These are phyloP conservation scores for Russula abietina DNA, from an alignment of 768 basidiomycete species.

Conservation along the genomic window DNA sequence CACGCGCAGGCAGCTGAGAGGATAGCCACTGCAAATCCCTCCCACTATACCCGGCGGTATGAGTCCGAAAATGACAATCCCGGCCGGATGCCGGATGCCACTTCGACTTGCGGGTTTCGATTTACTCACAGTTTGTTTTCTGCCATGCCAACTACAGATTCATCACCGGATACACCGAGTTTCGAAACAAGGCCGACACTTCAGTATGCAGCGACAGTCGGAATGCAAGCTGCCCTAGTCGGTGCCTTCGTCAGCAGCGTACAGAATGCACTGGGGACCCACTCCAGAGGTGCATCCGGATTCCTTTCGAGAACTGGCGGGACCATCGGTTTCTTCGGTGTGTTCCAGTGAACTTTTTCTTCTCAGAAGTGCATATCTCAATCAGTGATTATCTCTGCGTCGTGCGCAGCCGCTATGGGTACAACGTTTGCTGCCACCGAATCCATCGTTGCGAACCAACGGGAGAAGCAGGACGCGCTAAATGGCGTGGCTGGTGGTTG, in stretches of 20 bases:
- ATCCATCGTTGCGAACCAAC: conserved; percentile 70
- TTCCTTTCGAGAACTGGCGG: conserved; percentile 83
- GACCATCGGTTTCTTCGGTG: conserved; percentile 89
- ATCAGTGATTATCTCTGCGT: not conserved
- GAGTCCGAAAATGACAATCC: not conserved
- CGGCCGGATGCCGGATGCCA: conserved; percentile 9
- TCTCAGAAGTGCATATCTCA: not conserved
- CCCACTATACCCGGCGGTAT: not conserved
- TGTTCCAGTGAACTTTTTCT: conserved; percentile 28
- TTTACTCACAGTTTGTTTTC: not conserved
- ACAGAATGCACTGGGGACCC: conserved; percentile 76
- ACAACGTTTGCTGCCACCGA: conserved; percentile 81
- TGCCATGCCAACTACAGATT: conserved; percentile 16
- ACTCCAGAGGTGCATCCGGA: conserved; percentile 76
- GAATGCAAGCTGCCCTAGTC: conserved; percentile 58
- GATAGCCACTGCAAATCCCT: not conserved
- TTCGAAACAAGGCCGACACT: conserved; percentile 52
- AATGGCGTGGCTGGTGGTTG: conserved; percentile 86
- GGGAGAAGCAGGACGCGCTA: conserved; percentile 69
- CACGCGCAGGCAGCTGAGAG: not conserved
- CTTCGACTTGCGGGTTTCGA: not conserved
- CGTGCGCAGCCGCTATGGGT: conserved; percentile 73
- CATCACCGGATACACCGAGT: conserved; percentile 16
- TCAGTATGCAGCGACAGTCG: conserved; percentile 49
- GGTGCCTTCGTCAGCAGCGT: conserved; percentile 64